These are phyloP conservation scores for Melanomma pulvis-pyrius DNA, from an alignment of 495 filamentous ascomycete genomes.

Conservation along the genomic window DNA sequence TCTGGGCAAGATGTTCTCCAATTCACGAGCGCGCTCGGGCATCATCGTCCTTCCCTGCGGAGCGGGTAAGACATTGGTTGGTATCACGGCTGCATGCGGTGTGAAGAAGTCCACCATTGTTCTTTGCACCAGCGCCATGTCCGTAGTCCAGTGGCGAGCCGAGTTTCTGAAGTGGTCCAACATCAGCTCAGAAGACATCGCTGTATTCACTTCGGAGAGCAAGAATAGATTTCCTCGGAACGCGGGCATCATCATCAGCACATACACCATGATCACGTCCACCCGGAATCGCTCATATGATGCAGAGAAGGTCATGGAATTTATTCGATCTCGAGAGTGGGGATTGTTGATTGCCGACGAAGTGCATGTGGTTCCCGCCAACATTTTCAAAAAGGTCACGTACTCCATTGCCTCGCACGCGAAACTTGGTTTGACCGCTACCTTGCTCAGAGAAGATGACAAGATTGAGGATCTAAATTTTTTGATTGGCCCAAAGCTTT, in stretches of 20 bases:
- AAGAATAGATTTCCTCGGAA: conserved; percentile 87
- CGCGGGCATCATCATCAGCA: conserved; percentile 94
- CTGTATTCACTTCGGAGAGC: conserved; percentile 91
- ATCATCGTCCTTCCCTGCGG: conserved; percentile 98
- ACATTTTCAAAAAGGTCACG: conserved; percentile 93
- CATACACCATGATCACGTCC: conserved; percentile 97
- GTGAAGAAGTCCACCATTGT: conserved; percentile 96
- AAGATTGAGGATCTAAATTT: conserved; percentile 98
- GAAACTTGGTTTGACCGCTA: conserved; percentile 96
- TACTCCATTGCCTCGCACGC: conserved; percentile 89
- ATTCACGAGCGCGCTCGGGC: conserved; percentile 92
- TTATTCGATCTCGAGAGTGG: conserved; percentile 90
- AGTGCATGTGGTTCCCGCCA: conserved; percentile 95
- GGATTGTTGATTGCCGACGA: conserved; percentile 97
- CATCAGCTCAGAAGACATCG: conserved; percentile 89
- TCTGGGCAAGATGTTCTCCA: conserved; percentile 98
- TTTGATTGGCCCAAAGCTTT: conserved; percentile 94
- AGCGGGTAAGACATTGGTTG: conserved; percentile 95
- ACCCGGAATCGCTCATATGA: conserved; percentile 85
- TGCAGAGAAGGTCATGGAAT: conserved; percentile 97
- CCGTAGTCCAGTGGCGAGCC: conserved; percentile 92
- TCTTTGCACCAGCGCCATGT: conserved; percentile 96
- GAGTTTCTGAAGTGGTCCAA: conserved; percentile 99
- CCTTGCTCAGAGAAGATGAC: conserved; percentile 92
- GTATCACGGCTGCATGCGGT: conserved; percentile 94